A percentile compares a stretch with the other conserved stretches of the same genome.
phyloP scores from a whole-genome alignment of 164 flowering plant species.

The Malania oleifera region DNA sequence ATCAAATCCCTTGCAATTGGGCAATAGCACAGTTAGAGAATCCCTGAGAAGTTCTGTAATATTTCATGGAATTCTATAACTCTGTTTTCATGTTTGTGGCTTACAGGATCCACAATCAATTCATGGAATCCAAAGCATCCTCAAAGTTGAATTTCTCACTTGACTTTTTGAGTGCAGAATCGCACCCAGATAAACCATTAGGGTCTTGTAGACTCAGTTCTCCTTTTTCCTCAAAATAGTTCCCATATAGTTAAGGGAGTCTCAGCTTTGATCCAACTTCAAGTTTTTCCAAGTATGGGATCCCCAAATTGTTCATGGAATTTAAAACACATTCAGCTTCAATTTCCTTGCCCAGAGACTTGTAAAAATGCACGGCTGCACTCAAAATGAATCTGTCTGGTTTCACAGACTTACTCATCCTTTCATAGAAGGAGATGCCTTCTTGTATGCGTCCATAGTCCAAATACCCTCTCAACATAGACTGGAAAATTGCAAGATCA shows the following conservation, averaged over 20 bases:
- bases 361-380: conserved; percentile 69
- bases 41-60: too few relatives aligned
- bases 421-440: conserved; percentile 62
- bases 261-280: conserved; percentile 42
- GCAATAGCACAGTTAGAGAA: too few relatives aligned
- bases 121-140: too few relatives aligned
- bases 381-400: conserved; percentile 64
- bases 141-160: too few relatives aligned
- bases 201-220: too few relatives aligned
- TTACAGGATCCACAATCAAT: too few relatives aligned
- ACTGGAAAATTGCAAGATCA: conserved; percentile 43
- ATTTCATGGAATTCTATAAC: too few relatives aligned
- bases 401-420: conserved; percentile 24
- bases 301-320: conserved; percentile 47
- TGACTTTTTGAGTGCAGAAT: too few relatives aligned
- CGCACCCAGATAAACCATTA: too few relatives aligned
- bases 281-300: conserved; percentile 43
- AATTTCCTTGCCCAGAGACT: conserved; percentile 33
- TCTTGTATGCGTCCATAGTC: conserved; percentile 53
- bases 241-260: background rate
- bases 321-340: conserved; percentile 42
- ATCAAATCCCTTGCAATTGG: too few relatives aligned
- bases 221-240: too few relatives aligned
- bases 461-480: conserved; percentile 70
- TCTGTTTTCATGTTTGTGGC: too few relatives aligned